Conservation (phyloP, 805 yeast genomes). For the Myxozyma neotropica region DNA sequence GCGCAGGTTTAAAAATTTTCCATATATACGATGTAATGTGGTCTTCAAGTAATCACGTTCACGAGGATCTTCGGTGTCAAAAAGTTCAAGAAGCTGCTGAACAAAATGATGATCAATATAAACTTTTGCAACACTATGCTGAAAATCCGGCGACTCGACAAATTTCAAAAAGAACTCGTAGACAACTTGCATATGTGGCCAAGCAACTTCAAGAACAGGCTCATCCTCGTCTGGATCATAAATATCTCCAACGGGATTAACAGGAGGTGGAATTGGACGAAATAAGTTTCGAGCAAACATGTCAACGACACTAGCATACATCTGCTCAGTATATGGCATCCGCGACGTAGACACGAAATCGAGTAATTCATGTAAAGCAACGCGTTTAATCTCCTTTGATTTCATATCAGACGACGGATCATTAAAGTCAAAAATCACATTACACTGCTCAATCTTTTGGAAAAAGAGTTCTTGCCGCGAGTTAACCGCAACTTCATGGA, state of each 20-base stretch:
- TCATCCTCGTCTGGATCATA: constrained; percentile 99
- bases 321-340: constrained; percentile 83
- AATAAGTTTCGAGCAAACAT: constrained; percentile 90
- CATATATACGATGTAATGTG: constrained; percentile 92
- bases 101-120: constrained; percentile 92
- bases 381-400: constrained; percentile 89
- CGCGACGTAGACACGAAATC: constrained; percentile 83
- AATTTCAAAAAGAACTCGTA: constrained; percentile 92
- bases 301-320: constrained; percentile 82
- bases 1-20: constrained; percentile 86
- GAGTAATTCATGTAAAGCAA: constrained; percentile 84
- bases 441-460: constrained; percentile 91
- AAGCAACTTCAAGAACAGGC: constrained; percentile 91
- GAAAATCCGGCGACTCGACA: constrained; percentile 92
- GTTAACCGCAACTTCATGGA: constrained; percentile 84
- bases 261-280: constrained; percentile 97
- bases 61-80: constrained; percentile 94
- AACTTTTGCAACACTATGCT: constrained; percentile 89
- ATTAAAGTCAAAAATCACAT: constrained; percentile 87
- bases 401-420: constrained; percentile 90
- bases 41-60: constrained; percentile 96
- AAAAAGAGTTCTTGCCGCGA: constrained; percentile 79
- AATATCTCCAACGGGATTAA: constrained; percentile 93
- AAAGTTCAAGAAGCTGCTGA: constrained; percentile 75
- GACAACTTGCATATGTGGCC: constrained; percentile 98